Percentiles rank a stretch among this genome's conserved stretches.
Evolutionary conservation across 306 rosid genomes (phyloP).

Genomic region (Citrullus mucosospermus): DNA sequence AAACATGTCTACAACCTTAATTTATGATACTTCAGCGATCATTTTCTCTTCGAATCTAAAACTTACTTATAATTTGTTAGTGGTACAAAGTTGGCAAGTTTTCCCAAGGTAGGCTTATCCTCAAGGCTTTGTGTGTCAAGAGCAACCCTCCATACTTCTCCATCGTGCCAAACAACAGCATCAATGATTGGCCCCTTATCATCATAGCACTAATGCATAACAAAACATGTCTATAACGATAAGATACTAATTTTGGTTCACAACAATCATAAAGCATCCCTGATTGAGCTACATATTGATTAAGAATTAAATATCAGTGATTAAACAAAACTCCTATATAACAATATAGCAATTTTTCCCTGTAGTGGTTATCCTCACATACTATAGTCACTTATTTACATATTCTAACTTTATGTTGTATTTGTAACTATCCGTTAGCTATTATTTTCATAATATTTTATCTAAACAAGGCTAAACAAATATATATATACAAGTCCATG

Average conservation of each 20-base stretch:
- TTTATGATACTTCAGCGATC: not conserved
- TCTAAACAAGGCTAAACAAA: not conserved
- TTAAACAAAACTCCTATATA: not conserved
- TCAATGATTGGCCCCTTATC: conserved; percentile 87
- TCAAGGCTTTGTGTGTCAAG: conserved; percentile 81
- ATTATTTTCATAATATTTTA: not conserved
- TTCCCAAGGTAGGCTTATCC: conserved; percentile 64
- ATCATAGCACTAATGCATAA: conserved; percentile 54
- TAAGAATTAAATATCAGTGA: not conserved
- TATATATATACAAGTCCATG: too few relatives aligned
- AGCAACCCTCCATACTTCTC: conserved; percentile 94
- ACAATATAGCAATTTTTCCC: not conserved
- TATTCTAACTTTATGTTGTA: not conserved
- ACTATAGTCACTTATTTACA: not conserved
- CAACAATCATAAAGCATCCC: not conserved
- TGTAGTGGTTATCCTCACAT: not conserved
- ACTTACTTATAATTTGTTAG: conserved; percentile 77
- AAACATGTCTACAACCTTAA: not conserved
- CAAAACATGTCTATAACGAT: not conserved
- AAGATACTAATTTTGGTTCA: not conserved
- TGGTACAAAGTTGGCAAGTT: conserved; percentile 70
- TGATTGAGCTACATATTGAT: not conserved
- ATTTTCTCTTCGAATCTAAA: conserved; percentile 10
- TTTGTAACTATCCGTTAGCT: not conserved
- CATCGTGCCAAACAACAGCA: conserved; percentile 97